Base-by-base conservation (phyloP, 108 stramenopile genomes). In the Pseudonitzschia delicatissima region DNA sequence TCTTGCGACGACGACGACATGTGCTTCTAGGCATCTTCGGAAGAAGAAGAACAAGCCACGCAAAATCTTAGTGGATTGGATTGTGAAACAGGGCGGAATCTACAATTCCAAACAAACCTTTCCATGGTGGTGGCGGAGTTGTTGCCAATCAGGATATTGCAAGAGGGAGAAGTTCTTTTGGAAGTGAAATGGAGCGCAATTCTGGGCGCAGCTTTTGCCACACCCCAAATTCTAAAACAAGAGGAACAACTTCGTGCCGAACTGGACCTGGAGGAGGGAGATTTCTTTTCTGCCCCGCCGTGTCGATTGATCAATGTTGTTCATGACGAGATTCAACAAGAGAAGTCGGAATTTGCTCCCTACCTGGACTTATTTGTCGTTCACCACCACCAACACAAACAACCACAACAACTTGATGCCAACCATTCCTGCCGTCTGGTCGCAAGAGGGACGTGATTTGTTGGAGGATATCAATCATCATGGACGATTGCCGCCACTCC, bases 331-430 rank as follows among this genome's bases (percentile, higher is more conserved):
- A n/a, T n/a, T n/a, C n/a, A n/a, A n/a, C n/a, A 21, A 25, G 21
- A 5, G 2, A 9, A 20, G 12, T 85, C 84, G 36, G 39, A 67
- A 18, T 83, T 68, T 47, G 85, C 80, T 18, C 81, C 85, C 4
- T 86, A 79, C 44, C 48, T 82, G n/a, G 23, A 69, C 72, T 3
- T 84, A 87, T 59, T 70, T 90, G 13, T 53, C 70, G 3, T 29
- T 55, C n/a, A 27, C 31, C n/a, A 27, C 11, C 6, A 17, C n/a
- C 32, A 29, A 15, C 29, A 27, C 9, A n/a, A 12, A 25, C n/a
- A 23, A 28, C 31, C 7, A 8, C 52, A 13, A 55, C 18, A n/a
- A 21, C 6, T 55, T 33, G n/a, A 7, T 31, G 53, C 53, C 29
- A 12, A 27, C 51, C 17, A 26, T 65, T 7, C 70, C 79, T 13